A percentile compares a stretch with the other conserved stretches of the same genome.
These are phyloP conservation scores for Fusarium pseudocircinatum DNA, from an alignment of 2,329 filamentous ascomycete species.

Conservation along the genomic window DNA sequence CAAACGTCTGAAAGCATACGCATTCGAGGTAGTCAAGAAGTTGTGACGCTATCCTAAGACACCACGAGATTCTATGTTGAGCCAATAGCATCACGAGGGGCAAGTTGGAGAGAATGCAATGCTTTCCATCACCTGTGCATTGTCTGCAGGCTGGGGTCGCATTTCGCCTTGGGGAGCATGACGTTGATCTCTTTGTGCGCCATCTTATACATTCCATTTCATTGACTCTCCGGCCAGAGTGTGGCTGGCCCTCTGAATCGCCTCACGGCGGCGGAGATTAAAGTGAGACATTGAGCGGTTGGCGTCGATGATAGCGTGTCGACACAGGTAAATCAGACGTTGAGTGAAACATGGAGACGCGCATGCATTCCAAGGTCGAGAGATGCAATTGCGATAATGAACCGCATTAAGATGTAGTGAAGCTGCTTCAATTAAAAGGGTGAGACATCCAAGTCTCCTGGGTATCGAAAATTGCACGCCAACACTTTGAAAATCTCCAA, in stretches of 20 bases:
- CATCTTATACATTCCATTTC: slow-evolving; percentile 37
- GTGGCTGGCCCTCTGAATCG: slow-evolving; percentile 18
- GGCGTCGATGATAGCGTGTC: slow-evolving; percentile 23
- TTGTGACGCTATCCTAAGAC: slow-evolving; percentile 27
- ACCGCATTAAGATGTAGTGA: slow-evolving; percentile 17
- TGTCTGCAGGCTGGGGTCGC: background rate
- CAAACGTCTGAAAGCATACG: slow-evolving; percentile 33
- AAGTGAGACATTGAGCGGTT: slow-evolving; percentile 28
- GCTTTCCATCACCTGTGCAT: slow-evolving; percentile 9
- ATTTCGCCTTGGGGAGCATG: background rate
- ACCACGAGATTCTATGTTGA: slow-evolving; percentile 31
- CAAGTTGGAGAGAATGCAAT: slow-evolving; percentile 35
- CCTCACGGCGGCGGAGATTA: slow-evolving; percentile 2
- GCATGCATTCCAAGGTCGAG: slow-evolving; percentile 36
- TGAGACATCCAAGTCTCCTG: slow-evolving; percentile 34
- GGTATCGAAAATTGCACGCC: slow-evolving; percentile 43
- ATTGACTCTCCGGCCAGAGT: background rate
- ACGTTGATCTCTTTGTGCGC: slow-evolving; percentile 24
- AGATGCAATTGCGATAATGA: slow-evolving; percentile 29
- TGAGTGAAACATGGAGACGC: slow-evolving; percentile 30
- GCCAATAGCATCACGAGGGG: slow-evolving; percentile 11
- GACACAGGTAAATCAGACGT: slow-evolving; percentile 8
- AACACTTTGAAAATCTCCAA: slow-evolving; percentile 6
- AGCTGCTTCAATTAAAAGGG: slow-evolving; percentile 29
- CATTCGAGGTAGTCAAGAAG: slow-evolving; percentile 20